Conservation (phyloP, 345 rosid genomes). For the Rubroshorea leprosula region DNA sequence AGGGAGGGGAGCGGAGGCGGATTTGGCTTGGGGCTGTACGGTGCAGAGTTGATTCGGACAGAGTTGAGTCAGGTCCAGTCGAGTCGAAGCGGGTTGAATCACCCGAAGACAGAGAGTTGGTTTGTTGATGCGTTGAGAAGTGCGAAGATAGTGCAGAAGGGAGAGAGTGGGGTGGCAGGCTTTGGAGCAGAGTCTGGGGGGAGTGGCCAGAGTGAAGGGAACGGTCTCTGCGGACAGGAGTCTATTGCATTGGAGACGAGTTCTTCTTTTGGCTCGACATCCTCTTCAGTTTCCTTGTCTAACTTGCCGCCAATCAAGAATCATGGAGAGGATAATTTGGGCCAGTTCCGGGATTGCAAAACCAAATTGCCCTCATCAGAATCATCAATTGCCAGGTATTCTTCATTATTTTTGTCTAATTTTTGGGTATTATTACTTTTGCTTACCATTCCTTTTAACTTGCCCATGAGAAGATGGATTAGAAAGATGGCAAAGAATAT, state of each 20-base stretch:
- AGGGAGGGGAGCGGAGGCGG: too few species aligned
- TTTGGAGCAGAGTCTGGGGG: constrained; percentile 16
- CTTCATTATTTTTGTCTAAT: not conserved
- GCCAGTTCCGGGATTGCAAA: constrained; percentile 24
- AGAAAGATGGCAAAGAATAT: too few species aligned
- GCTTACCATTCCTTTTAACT: too few species aligned
- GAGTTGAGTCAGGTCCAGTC: constrained; percentile 1
- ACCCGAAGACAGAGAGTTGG: constrained; percentile 78
- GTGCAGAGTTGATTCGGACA: too few species aligned
- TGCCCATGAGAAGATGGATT: too few species aligned
- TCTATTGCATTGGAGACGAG: constrained; percentile 63
- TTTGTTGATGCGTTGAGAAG: constrained; percentile 69
- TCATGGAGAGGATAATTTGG: constrained; percentile 33
- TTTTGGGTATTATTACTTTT: too few species aligned
- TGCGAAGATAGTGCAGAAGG: constrained; percentile 41
- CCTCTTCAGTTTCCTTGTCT: constrained; percentile 57
- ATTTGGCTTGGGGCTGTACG: too few species aligned
- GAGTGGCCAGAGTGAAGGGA: constrained; percentile 17
- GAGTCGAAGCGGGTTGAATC: constrained; percentile 30
- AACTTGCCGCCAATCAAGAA: constrained; percentile 50
- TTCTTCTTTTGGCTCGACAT: constrained; percentile 75
- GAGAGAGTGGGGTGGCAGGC: constrained; percentile 18
- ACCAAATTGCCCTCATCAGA: constrained; percentile 27
- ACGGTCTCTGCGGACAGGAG: constrained; percentile 44
- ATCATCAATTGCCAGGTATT: constrained; percentile 37